Evolutionary conservation across 2,329 filamentous ascomycete species (phyloP).

Genomic region (Fusarium sp.): DNA sequence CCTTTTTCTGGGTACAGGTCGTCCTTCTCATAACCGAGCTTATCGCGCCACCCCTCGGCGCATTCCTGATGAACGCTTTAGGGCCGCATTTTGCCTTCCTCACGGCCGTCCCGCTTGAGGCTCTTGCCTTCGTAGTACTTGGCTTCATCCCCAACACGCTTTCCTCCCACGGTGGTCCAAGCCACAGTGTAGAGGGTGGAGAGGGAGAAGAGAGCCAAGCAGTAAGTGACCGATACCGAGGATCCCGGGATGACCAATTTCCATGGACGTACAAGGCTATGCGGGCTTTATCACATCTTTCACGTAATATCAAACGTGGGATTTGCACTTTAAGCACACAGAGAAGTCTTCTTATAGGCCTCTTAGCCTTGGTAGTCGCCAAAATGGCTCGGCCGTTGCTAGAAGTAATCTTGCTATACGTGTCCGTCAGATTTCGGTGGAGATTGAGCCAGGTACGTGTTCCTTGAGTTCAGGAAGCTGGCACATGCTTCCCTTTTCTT

Average conservation of each 20-base stretch:
- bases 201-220: background rate
- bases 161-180: background rate
- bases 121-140: slow-evolving; percentile 1
- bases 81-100: slow-evolving; percentile 13
- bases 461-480: no score
- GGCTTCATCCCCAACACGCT: background rate
- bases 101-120: background rate
- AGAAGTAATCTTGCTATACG: slow-evolving; percentile 5
- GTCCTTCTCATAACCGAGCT: slow-evolving; percentile 3
- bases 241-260: no score
- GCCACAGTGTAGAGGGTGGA: background rate
- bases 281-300: background rate
- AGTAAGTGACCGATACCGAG: background rate
- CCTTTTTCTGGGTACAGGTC: slow-evolving; percentile 9
- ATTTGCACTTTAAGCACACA: background rate
- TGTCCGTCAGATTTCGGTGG: slow-evolving; percentile 14
- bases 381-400: slow-evolving; percentile 11
- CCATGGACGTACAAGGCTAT: no score
- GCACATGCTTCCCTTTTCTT: no score
- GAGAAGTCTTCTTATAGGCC: background rate
- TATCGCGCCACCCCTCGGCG: slow-evolving; percentile 1
- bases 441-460: background rate
- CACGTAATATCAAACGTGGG: accelerated
- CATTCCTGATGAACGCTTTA: background rate
- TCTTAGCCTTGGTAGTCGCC: background rate